Evolutionary conservation across 1,284 basidiomycete genomes (phyloP).

Genomic region (Malassezia obtusa): DNA sequence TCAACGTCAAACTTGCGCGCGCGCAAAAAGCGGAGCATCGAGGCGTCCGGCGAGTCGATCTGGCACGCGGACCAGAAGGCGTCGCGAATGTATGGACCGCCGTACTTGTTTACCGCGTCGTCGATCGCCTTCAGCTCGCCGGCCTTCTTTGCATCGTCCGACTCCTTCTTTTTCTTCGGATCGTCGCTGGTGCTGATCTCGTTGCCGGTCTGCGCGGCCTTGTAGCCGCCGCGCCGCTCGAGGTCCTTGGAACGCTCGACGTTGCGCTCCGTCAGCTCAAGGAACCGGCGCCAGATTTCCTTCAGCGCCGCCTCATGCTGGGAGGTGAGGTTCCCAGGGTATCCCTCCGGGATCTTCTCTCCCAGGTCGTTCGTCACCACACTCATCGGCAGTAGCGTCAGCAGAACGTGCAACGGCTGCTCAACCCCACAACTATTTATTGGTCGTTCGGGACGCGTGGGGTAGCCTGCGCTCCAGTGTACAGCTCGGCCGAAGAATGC

Average conservation of each 20-base stretch:
- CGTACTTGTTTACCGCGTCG: conserved; percentile 42
- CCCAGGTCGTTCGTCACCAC: conserved; percentile 32
- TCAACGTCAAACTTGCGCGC: conserved; percentile 48
- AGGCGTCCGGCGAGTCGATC: conserved; percentile 44
- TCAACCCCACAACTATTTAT: neutral
- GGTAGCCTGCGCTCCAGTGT: neutral
- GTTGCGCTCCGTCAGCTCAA: conserved; percentile 40
- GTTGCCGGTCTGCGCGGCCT: conserved; percentile 16
- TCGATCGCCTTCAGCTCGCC: conserved; percentile 39
- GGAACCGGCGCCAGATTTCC: conserved; percentile 33
- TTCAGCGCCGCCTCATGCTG: conserved; percentile 33
- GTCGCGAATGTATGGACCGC: conserved; percentile 36
- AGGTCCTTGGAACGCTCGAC: conserved; percentile 34
- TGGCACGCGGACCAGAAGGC: conserved; percentile 31
- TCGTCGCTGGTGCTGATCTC: conserved; percentile 22
- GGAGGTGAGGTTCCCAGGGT: conserved; percentile 36
- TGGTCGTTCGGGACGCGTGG: neutral
- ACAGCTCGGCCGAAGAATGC: too few species aligned
- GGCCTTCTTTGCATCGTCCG: conserved; percentile 39
- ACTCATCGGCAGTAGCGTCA: conserved; percentile 21
- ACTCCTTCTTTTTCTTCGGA: conserved; percentile 34
- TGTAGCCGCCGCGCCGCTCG: conserved; percentile 26
- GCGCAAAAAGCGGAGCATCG: conserved; percentile 46
- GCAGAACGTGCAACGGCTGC: neutral
- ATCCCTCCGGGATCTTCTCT: conserved; percentile 29